phyloP scores from a whole-genome alignment of 768 basidiomycete genomes.

The Megacollybia marginata region DNA sequence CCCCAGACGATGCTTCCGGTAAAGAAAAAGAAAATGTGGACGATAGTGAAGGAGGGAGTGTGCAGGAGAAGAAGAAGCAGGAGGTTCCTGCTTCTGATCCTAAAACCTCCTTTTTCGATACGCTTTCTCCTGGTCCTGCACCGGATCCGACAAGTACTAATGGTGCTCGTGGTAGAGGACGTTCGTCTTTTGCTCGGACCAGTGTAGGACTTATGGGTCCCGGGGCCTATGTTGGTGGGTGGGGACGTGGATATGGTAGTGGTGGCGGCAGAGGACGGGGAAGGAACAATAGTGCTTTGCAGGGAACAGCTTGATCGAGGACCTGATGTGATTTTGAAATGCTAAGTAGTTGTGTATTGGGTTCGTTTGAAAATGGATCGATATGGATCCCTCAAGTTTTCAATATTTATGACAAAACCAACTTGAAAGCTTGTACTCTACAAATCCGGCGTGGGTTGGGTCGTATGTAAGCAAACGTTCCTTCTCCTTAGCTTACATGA shows the following conservation, averaged over 20 bases:
- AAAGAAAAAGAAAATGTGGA: conserved; percentile 22
- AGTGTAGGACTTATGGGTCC: conserved; percentile 72
- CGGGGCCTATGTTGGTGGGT: conserved; percentile 72
- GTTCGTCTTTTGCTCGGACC: conserved; percentile 46
- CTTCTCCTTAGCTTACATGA: too few relatives aligned
- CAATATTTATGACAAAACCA: too few relatives aligned
- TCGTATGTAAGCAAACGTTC: too few relatives aligned
- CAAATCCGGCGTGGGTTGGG: too few relatives aligned
- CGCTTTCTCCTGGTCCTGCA: conserved; percentile 32
- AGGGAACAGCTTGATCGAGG: too few relatives aligned
- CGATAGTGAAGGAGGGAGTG: conserved; percentile 34
- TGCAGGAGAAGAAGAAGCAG: conserved; percentile 29
- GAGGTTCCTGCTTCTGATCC: conserved; percentile 60
- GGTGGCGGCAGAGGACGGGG: conserved; percentile 20
- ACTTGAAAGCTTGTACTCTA: too few relatives aligned
- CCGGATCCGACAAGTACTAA: neutral
- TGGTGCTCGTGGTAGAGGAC: neutral
- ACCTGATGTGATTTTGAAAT: too few relatives aligned
- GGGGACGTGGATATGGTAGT: conserved; percentile 36
- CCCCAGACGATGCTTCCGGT: conserved; percentile 20
- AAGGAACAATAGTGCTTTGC: conserved; percentile 1
- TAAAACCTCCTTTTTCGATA: conserved; percentile 76
- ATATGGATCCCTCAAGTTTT: too few relatives aligned
- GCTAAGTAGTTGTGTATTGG: too few relatives aligned
- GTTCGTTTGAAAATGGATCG: too few relatives aligned